A percentile compares a stretch with the other conserved stretches of the same genome.
Conservation (phyloP, 768 basidiomycete species). For the Baorangia bicolor region DNA sequence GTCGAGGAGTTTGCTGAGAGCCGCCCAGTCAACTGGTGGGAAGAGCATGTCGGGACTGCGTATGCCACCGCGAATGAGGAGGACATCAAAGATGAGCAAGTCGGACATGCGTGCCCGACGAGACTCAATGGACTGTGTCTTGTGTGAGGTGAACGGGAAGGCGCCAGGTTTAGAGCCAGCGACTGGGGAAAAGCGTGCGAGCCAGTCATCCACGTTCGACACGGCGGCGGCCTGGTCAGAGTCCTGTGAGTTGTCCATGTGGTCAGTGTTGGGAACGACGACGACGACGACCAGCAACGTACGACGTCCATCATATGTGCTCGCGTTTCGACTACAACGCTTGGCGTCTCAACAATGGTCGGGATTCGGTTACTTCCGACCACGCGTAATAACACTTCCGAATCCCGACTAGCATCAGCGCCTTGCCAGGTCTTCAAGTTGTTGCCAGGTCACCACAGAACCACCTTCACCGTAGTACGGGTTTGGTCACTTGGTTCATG, state of each 20-base stretch:
- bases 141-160: constrained; percentile 61
- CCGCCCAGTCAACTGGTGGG: constrained; percentile 58
- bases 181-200: constrained; percentile 47
- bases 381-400: constrained; percentile 3
- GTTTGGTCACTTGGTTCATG: too few relatives aligned
- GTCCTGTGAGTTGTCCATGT: constrained; percentile 13
- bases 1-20: constrained; percentile 56
- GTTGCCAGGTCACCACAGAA: too few relatives aligned
- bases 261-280: background rate
- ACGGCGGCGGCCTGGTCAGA: background rate
- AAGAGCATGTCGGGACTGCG: constrained; percentile 59
- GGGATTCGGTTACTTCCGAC: constrained; percentile 10
- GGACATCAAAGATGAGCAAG: constrained; percentile 69
- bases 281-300: constrained; percentile 12
- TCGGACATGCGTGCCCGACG: constrained; percentile 63
- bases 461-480: background rate
- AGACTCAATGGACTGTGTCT: constrained; percentile 56
- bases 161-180: constrained; percentile 25
- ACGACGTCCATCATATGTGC: constrained; percentile 28
- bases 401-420: background rate
- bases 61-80: constrained; percentile 65
- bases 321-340: background rate
- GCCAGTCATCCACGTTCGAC: constrained; percentile 26
- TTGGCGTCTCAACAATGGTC: constrained; percentile 6
- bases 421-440: too few relatives aligned